These are phyloP conservation scores for Tolypocladium album DNA, from an alignment of 2,329 filamentous ascomycete species.

Conservation along the genomic window DNA sequence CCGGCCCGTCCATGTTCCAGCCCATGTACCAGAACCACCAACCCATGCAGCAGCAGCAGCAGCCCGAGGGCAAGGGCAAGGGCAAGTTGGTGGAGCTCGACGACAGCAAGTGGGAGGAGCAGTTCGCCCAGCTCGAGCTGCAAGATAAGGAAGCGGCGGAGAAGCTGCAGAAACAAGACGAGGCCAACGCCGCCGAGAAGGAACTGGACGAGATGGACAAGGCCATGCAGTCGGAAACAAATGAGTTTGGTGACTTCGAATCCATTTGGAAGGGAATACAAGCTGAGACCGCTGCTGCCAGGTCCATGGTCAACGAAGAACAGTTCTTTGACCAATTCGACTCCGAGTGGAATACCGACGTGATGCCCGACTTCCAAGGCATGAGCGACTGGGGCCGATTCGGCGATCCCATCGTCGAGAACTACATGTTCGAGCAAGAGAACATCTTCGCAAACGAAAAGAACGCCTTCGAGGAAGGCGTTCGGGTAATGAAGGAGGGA, in stretches of 20 bases:
- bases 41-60: conserved; percentile 35
- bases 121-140: conserved; percentile 81
- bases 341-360: conserved; percentile 61
- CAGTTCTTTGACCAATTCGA: conserved; percentile 58
- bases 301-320: conserved; percentile 59
- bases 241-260: conserved; percentile 80
- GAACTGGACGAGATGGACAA: conserved; percentile 83
- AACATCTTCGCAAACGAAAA: conserved; percentile 75
- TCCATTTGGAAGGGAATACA: conserved; percentile 77
- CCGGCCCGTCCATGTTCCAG: conserved; percentile 40
- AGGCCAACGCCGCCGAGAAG: conserved; percentile 62
- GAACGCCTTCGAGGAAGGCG: conserved; percentile 86
- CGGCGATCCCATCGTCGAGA: conserved; percentile 68
- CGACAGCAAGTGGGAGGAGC: conserved; percentile 89
- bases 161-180: conserved; percentile 43
- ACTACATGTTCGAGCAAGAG: conserved; percentile 90
- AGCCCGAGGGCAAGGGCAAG: conserved; percentile 60
- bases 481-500: conserved; percentile 85
- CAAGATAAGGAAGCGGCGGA: conserved; percentile 36
- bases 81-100: conserved; percentile 91
- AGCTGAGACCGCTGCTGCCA: conserved; percentile 60
- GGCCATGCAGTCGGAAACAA: conserved; percentile 55
- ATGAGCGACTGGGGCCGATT: conserved; percentile 55
- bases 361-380: conserved; percentile 46
- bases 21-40: conserved; percentile 34